Evolutionary conservation across 139 green algal species (phyloP).

Genomic region (Chloropicon primus): DNA sequence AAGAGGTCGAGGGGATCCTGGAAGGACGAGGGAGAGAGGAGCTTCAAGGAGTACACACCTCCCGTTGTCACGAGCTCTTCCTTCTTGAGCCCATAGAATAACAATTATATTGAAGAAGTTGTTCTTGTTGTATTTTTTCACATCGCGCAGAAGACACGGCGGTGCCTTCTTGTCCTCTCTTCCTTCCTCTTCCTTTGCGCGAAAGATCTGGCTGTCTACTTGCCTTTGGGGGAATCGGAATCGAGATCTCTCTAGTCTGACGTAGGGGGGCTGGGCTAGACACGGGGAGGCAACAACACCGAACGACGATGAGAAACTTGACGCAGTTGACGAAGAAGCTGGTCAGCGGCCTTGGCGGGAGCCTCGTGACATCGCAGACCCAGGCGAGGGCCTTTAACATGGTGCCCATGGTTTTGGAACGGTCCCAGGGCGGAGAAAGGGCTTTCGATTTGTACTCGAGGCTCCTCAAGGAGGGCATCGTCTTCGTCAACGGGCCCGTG

Average conservation of each 20-base stretch:
- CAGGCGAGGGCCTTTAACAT: conserved; percentile 3
- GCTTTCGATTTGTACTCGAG: conserved; percentile 88
- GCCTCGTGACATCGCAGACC: not conserved
- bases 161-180: too few relatives aligned
- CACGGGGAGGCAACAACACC: not conserved
- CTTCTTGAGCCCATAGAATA: not conserved
- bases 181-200: too few relatives aligned
- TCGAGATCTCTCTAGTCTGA: too few relatives aligned
- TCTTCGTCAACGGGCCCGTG: conserved; percentile 72
- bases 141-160: too few relatives aligned
- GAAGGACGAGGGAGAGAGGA: not conserved
- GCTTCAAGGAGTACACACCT: not conserved
- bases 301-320: not conserved
- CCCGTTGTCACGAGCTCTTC: not conserved
- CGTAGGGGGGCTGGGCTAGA: too few relatives aligned
- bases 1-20: not conserved
- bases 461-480: conserved; percentile 78
- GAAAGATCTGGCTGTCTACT: too few relatives aligned
- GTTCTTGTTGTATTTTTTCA: too few relatives aligned
- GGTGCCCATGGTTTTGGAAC: conserved; percentile 55
- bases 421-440: conserved; percentile 44
- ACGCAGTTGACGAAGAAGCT: not conserved
- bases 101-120: too few relatives aligned
- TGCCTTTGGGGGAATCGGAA: too few relatives aligned
- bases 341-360: not conserved